Evolutionary conservation across 441 rosid species (phyloP), one percentile per base, ranked within the genome.

Genomic region (Theobroma grandiflorum): DNA sequence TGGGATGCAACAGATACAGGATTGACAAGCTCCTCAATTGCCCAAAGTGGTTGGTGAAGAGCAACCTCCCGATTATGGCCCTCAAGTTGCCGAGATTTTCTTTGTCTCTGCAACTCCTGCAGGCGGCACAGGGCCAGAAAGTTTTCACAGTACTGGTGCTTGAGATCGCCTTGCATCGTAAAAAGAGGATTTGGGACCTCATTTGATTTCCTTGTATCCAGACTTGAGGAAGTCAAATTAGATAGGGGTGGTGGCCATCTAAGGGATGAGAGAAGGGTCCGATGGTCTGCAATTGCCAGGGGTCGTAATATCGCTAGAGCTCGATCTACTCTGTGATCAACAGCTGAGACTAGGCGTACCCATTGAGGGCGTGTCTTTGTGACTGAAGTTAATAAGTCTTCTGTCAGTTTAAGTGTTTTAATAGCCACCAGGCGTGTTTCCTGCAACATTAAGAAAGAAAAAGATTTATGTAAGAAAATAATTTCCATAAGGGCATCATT

Each of bases 161-260:
- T 96, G 74, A 92, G 93, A 81, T 88, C 86, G 80, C 97, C 97
- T 81, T 86, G 89, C 96, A 96, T 89, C 9, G 88, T 92, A 81
- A 93, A 91, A 79, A 95, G 98, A 75, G 95, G 97, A 84, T 89
- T 92, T 72, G 82, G 75, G 7, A 85, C 90, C 78, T 88, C 84
- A 61, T 85, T 77, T 33, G 94, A 86, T 82, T 89, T 87, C 62
- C 76, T 76, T 18, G 88, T 62, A 79, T 89, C 91, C 73, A 85
- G 86, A 77, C 49, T 86, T 35, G 87, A 70, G 55, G 94, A 93
- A 84, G 89, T 86, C 81, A 86, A 72, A 61, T 85, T 81, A 72
- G 95, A 89, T 85, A 95, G 93, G 58, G 90, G 92, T 3, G 96
- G 98, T 59, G 99, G 99, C 99, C 99, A 95, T 77, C 95, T 90